Percentiles rank a stretch among this genome's conserved stretches.
Conservation (phyloP, 1,284 basidiomycete genomes). For the Ustilago vetiveriae region DNA sequence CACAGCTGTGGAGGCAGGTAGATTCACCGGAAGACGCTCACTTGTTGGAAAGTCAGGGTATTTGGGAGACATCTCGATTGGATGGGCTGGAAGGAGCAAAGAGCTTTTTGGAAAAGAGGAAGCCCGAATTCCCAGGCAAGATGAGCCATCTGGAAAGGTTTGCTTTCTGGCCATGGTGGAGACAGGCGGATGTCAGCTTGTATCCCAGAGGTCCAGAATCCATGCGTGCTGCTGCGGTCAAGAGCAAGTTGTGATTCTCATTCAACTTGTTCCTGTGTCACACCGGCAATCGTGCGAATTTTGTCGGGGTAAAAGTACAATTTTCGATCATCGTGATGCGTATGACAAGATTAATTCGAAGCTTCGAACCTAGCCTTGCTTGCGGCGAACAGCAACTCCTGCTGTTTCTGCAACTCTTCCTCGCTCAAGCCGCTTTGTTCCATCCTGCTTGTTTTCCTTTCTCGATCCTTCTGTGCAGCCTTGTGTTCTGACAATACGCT, state of each 20-base stretch:
- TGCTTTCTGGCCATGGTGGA: conserved; percentile 59
- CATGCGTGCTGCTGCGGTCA: conserved; percentile 20
- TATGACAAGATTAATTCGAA: conserved; percentile 36
- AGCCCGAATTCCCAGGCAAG: conserved; percentile 38
- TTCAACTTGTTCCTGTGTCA: too few relatives aligned
- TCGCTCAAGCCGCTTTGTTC: conserved; percentile 89
- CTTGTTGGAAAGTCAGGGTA: conserved; percentile 47
- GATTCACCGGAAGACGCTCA: conserved; percentile 51
- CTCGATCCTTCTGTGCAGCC: conserved; percentile 80
- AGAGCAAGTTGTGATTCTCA: conserved; percentile 13
- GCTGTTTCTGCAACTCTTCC: conserved; percentile 85
- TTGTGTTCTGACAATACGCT: conserved; percentile 94
- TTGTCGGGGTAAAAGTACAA: neutral
- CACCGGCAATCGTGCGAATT: too few relatives aligned
- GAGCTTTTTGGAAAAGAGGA: conserved; percentile 53
- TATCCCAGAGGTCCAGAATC: conserved; percentile 29
- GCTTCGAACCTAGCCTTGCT: conserved; percentile 74
- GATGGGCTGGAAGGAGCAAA: conserved; percentile 54
- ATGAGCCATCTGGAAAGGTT: conserved; percentile 47
- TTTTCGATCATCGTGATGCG: too few relatives aligned
- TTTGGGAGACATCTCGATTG: conserved; percentile 36
- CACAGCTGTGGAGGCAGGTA: conserved; percentile 46
- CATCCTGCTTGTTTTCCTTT: conserved; percentile 76
- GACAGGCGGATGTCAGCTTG: conserved; percentile 33
- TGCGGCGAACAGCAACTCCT: conserved; percentile 89